Evolutionary conservation across 257 asterid genomes (phyloP), one percentile per base, ranked within the genome.

Genomic region (Lycium barbarum): DNA sequence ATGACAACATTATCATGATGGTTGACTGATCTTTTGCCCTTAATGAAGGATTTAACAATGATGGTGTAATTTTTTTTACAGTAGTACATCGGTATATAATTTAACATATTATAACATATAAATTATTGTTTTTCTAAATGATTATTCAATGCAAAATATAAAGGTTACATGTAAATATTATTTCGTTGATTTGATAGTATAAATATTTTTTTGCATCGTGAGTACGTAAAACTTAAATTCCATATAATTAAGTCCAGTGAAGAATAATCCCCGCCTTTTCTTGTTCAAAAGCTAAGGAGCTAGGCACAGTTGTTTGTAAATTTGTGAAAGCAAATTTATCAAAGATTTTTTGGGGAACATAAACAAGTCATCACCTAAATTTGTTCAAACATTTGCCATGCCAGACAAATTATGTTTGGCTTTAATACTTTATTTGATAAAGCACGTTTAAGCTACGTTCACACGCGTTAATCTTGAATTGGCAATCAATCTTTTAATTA

Each of bases 361-460:
- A 76, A 76, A 51, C 63, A 76, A 51, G 82, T 76, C 82, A 76
- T 76, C 20, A 76, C 22, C 82, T 51, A 26, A 38, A 76, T 76
- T 26, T 76, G 59, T 22, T 36, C 63, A 51, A 76, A 76, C 82
- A 76, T 76, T 26, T 51, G 43, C 14, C 63, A 51, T 76, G 82
- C 47, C 47, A 76, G 82, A 76, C 82, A 74, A 74, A 49, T 9
- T 18, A 9, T 72, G 35, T 71, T 5, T 76, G 51, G 22, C 63
- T 26, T 76, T 76, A 76, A 51, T 76, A 76, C 82, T 76, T 76
- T 76, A 76, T 76, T 76, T 76, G 63, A 76, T 76, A 51, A 76
- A 76, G 59, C 82, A 76, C 63, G 82, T 76, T 76, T 51, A 49
- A 76, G 82, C 51, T 51, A 14, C 82, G 15, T 76, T 76, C 82